Base-by-base conservation (phyloP, 2,329 filamentous ascomycete genomes). In the Trichoderma sp. region DNA sequence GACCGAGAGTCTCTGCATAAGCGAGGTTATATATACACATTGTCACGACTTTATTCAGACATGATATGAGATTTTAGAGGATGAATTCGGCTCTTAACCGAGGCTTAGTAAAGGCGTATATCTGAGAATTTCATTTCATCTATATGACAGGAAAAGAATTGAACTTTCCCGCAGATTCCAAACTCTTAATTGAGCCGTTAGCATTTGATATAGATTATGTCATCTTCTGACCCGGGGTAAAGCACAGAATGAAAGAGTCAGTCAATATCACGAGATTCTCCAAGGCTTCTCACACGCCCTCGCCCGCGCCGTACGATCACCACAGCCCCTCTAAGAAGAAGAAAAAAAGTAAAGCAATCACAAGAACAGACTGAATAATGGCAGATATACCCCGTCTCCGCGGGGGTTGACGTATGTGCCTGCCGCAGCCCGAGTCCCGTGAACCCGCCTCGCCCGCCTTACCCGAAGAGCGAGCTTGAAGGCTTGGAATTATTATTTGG, bases 1-100 rank as follows among this genome's bases (percentile, higher is more conserved):
- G 40, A n/a, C 40, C 7, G 6, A 43, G 6, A 40, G 58, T 47
- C 57, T 33, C 58, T 60, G 58, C 58, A 60, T 60, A 43, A 60
- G 58, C 35, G 21, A 5, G 24, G 11, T 16, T 19, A 47, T 19
- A 4, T n/a, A 43, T 19, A 43, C 16, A n/a, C 16, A 43, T 43
- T 47, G 40, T 7, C 24, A 29, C 10, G 24, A 43, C 57, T 60
- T 7, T 37, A 40, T 43, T 43, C 3, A 43, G 40, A 43, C 40
- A 43, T 43, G 40, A 43, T 43, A 43, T 43, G 40, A 43, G 40
- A 43, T 43, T 43, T 43, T 43, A 43, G 40, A 43, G 14, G 19
- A 43, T 19, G 19, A 43, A 16, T 3, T 43, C 6, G 40, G 40
- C 0, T n/a, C 40, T 43, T 35, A 13, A 35, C 33, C 33, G 33